phyloP scores from a whole-genome alignment of 352 stramenopile genomes.

The Phytophthora tubulina region DNA sequence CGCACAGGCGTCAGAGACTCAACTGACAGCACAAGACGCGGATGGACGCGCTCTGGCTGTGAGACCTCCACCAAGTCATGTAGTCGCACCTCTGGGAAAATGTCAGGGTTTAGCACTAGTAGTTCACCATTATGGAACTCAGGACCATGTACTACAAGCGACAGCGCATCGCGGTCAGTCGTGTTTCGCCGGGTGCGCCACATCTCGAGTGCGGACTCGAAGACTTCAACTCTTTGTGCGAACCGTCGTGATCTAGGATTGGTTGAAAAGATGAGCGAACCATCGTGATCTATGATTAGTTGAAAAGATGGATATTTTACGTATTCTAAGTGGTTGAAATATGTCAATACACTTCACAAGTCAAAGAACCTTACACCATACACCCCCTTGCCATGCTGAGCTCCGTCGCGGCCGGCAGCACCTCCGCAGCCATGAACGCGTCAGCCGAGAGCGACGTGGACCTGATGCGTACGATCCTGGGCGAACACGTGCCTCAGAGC shows the following conservation, averaged over 20 bases:
- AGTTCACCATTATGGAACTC: constrained; percentile 77
- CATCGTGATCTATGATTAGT: background rate
- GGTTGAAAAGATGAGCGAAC: background rate
- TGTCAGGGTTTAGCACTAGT: constrained; percentile 81
- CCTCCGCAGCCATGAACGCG: constrained; percentile 25
- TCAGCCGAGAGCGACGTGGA: constrained; percentile 75
- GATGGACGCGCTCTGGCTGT: constrained; percentile 66
- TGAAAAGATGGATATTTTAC: background rate
- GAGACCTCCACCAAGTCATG: constrained; percentile 70
- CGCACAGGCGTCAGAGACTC: constrained; percentile 68
- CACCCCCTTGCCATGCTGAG: constrained; percentile 8
- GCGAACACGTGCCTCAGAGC: constrained; percentile 86
- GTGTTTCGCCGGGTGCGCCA: constrained; percentile 48
- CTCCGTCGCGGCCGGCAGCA: background rate
- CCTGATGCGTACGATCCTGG: constrained; percentile 90
- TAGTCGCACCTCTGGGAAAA: constrained; percentile 68
- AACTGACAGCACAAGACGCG: constrained; percentile 73
- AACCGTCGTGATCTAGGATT: constrained; percentile 4
- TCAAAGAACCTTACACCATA: background rate
- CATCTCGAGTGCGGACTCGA: constrained; percentile 14
- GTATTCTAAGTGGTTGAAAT: constrained; percentile 9
- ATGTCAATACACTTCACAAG: background rate
- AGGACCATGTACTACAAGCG: constrained; percentile 75
- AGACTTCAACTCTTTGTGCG: constrained; percentile 13
- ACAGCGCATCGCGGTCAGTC: constrained; percentile 54